phyloP scores from a whole-genome alignment of 176 grass and related monocot species.

The Cymbopogon citratus region DNA sequence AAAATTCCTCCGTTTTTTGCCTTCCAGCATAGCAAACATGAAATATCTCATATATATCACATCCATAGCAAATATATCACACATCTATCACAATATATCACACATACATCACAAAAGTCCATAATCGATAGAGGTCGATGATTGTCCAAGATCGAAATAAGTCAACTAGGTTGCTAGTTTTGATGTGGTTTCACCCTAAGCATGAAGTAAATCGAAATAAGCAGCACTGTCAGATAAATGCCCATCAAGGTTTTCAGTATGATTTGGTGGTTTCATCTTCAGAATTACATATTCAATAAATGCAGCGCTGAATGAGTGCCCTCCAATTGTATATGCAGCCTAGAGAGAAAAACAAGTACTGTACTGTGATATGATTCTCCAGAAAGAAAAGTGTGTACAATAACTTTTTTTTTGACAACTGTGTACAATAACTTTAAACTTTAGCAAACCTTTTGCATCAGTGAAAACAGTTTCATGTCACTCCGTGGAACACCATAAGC shows the following conservation, averaged over 20 bases:
- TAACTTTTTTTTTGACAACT: no score
- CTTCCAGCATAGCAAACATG: no score
- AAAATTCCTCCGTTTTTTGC: no score
- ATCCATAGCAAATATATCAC: no score
- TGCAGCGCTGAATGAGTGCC: slow-evolving; percentile 81
- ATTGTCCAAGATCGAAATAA: no score
- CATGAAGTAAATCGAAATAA: neutral
- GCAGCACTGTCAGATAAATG: neutral
- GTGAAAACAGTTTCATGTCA: slow-evolving; percentile 80
- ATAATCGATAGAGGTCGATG: neutral
- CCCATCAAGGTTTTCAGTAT: neutral
- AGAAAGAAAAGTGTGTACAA: neutral
- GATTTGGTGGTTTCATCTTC: slow-evolving; percentile 82
- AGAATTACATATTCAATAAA: slow-evolving; percentile 86
- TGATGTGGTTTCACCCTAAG: no score
- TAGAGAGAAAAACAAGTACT: slow-evolving; percentile 4
- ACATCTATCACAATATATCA: no score
- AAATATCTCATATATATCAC: no score
- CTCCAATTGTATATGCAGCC: slow-evolving; percentile 85
- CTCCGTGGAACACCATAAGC: slow-evolving; percentile 90
- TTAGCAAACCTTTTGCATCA: slow-evolving; percentile 88
- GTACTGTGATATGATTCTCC: neutral
- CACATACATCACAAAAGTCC: no score
- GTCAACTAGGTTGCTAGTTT: no score
- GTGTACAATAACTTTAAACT: neutral